Conservation (phyloP, 2,329 filamentous ascomycete species). For the Neonectria magnoliae region DNA sequence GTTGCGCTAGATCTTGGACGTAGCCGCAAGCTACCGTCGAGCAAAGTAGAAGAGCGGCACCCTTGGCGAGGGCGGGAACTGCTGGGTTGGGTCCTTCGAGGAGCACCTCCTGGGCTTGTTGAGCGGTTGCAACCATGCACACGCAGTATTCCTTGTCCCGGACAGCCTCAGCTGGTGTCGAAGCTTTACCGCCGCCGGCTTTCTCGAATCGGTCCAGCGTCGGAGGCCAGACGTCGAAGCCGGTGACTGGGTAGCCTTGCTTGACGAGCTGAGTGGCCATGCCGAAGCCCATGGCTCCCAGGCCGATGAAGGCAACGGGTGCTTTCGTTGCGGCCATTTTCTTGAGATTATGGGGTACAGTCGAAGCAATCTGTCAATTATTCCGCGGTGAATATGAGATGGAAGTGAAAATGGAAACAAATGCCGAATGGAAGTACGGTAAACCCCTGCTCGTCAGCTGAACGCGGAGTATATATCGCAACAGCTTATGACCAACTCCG, state of each 20-base stretch:
- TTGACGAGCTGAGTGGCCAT: conserved; percentile 29
- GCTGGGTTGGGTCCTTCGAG: conserved; percentile 19
- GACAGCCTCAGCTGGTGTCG: conserved; percentile 18
- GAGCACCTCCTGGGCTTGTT: conserved; percentile 27
- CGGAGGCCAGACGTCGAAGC: conserved; percentile 27
- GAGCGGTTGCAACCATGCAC: conserved; percentile 30
- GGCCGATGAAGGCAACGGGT: conserved; percentile 29
- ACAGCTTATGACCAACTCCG: conserved; percentile 7
- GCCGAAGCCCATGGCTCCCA: conserved; percentile 34
- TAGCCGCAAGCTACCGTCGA: conserved; percentile 26
- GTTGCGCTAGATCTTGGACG: conserved; percentile 12
- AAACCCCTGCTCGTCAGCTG: neutral
- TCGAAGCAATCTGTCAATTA: neutral
- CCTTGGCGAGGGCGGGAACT: conserved; percentile 14
- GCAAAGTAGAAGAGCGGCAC: conserved; percentile 22
- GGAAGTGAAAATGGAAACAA: neutral
- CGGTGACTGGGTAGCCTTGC: conserved; percentile 25
- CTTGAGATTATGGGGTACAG: neutral
- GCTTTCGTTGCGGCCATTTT: conserved; percentile 19
- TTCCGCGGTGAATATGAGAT: neutral
- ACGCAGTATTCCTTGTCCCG: conserved; percentile 18
- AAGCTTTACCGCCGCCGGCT: conserved; percentile 12
- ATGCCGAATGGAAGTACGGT: neutral
- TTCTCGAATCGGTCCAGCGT: conserved; percentile 18
- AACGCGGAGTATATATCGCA: conserved; percentile 19